Evolutionary conservation across 306 rosid genomes (phyloP).

Genomic region (Crotalaria pallida): DNA sequence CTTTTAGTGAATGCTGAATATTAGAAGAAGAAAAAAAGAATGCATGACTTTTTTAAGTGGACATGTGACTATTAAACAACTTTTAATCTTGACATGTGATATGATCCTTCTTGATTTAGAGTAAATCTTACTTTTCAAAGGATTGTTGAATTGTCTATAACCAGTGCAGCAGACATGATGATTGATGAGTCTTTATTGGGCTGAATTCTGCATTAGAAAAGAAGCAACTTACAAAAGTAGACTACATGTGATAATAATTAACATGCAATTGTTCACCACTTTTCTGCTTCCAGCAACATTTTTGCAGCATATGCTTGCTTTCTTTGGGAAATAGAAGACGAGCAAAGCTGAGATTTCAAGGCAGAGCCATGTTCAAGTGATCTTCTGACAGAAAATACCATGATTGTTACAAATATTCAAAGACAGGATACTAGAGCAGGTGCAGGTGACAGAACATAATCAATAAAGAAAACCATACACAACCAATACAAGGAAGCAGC

Average conservation of each 20-base stretch:
- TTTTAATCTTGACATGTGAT: no score
- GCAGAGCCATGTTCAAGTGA: conserved; percentile 13
- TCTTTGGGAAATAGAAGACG: conserved; percentile 76
- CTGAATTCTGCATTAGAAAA: conserved; percentile 2
- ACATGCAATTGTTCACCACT: conserved; percentile 16
- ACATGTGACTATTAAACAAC: no score
- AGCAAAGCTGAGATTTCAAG: conserved; percentile 30
- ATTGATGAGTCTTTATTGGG: neutral
- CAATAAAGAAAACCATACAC: conserved; percentile 11
- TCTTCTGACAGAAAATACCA: conserved; percentile 20
- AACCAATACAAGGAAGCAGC: no score
- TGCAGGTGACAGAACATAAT: neutral
- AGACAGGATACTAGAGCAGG: neutral
- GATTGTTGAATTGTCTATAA: neutral
- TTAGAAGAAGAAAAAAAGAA: no score
- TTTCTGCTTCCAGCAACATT: conserved; percentile 52
- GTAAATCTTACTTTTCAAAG: neutral
- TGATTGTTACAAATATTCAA: conserved; percentile 20
- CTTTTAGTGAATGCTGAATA: no score
- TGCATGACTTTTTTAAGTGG: no score
- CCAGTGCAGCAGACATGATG: neutral
- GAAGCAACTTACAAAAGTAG: neutral
- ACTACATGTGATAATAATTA: neutral
- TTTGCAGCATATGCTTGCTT: conserved; percentile 75
- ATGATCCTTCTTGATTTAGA: neutral